Evolutionary conservation across 163 green algal species (phyloP), one percentile per base, ranked within the genome.

Genomic region (Smithsoniella earleae): DNA sequence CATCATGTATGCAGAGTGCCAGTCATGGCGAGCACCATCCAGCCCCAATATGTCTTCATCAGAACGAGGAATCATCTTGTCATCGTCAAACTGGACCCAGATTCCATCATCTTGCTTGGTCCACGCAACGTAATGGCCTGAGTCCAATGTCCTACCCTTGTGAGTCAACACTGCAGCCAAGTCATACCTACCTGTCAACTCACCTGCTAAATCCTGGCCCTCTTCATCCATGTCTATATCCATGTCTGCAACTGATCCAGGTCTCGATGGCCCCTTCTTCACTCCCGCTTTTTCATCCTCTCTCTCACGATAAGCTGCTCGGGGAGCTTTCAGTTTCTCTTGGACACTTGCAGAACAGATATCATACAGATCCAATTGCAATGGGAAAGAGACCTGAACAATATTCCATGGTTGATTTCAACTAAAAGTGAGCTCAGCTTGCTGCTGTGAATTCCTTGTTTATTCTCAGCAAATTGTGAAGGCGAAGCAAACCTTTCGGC

Each of bases 1-100:
- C 75, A 96, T 82, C 65, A 99, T 81, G 80, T 98, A 98, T 0
- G 90, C 93, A 91, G 98, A 98, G 84, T 99, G 94, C 91, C 93
- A 98, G 83, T 99, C 93, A 10, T 87, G 87, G 34, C 95, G 94
- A 36, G 94, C 95, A 45, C 94, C 94, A 8, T 81, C 85, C 10
- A 99, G 85, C 25, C 83, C 82, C 13, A 95, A 77, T 46, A 99
- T 89, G 22, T 99, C 93, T 6, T 97, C 93, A 73, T 93, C 85
- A 66, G 87, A 89, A 44, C 82, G 81, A n/a, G 84, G 46, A 22
- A 79, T 86, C 43, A 95, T 76, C 66, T 84, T 78, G 73, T 98
- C 89, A 77, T 97, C 93, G 72, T 97, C 91, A 82, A 95, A 98
- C 73, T 95, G 80, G 3, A 97, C 82, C 95, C 95, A 98, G 8